These are phyloP conservation scores for Mitragyna speciosa DNA, from an alignment of 257 asterid genomes.

Conservation along the genomic window DNA sequence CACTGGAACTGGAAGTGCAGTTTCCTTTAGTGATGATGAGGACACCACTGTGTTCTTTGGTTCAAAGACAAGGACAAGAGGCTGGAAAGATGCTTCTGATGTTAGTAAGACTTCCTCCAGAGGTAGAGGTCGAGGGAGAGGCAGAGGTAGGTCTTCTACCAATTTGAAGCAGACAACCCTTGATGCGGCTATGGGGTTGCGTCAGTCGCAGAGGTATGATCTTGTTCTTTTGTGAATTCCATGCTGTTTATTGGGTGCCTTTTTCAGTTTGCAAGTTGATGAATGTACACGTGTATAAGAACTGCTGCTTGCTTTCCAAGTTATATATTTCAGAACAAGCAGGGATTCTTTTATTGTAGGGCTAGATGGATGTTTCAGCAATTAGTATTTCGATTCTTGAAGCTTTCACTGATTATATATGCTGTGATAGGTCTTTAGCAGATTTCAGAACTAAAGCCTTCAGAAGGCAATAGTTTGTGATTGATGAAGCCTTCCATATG, in stretches of 20 bases:
- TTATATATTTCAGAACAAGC: not conserved
- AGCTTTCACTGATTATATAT: not conserved
- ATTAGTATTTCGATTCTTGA: not conserved
- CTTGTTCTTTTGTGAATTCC: not conserved
- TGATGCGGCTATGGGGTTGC: constrained; percentile 72
- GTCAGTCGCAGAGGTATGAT: constrained; percentile 74
- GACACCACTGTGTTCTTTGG: constrained; percentile 51
- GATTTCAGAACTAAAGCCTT: not conserved
- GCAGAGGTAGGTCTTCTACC: constrained; percentile 72
- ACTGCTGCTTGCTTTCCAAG: not conserved
- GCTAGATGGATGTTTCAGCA: not conserved
- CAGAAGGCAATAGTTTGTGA: not conserved
- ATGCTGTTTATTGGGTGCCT: not conserved
- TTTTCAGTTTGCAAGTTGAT: not conserved
- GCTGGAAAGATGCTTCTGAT: constrained; percentile 63
- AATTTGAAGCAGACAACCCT: constrained; percentile 88
- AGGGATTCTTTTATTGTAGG: not conserved
- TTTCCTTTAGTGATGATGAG: constrained; percentile 89
- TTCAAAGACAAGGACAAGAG: constrained; percentile 54
- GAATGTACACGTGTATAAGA: not conserved
- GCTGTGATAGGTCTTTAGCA: not conserved
- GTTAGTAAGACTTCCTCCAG: constrained; percentile 65
- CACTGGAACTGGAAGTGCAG: constrained; percentile 48
- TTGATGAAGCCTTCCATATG: not conserved
- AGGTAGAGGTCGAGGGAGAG: constrained; percentile 86